A percentile compares a stretch with the other conserved stretches of the same genome.
These are phyloP conservation scores for Phytophthora megakarya DNA, from an alignment of 352 stramenopile genomes.

Conservation along the genomic window DNA sequence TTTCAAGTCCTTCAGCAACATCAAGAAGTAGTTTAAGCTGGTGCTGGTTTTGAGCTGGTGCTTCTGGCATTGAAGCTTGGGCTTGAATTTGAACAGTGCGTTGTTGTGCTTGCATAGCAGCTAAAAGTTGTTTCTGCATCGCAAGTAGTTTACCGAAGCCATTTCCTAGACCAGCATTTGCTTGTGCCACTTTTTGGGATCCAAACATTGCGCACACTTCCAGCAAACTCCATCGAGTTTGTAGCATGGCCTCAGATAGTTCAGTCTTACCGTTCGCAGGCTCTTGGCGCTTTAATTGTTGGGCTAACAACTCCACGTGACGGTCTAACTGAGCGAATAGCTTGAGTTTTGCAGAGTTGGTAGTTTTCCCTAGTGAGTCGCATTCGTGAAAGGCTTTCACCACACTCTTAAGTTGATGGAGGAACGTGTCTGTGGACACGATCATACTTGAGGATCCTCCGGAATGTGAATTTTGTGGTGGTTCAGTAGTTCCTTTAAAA, in stretches of 20 bases:
- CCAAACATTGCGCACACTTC: conserved; percentile 60
- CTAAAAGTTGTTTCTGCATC: conserved; percentile 60
- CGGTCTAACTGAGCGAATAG: conserved; percentile 61
- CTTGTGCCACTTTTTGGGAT: conserved; percentile 36
- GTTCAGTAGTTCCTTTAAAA: neutral
- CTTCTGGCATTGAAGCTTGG: conserved; percentile 2
- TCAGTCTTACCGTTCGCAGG: conserved; percentile 14
- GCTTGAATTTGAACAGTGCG: conserved; percentile 16
- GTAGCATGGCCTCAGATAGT: conserved; percentile 38
- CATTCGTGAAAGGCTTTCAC: conserved; percentile 54
- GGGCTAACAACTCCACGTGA: conserved; percentile 52
- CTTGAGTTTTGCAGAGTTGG: conserved; percentile 24
- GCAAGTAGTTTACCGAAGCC: conserved; percentile 46
- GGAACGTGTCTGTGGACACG: conserved; percentile 46
- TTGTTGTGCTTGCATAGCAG: conserved; percentile 40
- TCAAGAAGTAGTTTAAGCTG: conserved; percentile 71
- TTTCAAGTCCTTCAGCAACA: conserved; percentile 66
- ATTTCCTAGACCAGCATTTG: conserved; percentile 40
- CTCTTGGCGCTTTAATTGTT: conserved; percentile 51
- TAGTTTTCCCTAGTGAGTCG: conserved; percentile 17
- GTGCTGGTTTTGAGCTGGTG: conserved; percentile 34
- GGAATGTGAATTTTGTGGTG: neutral
- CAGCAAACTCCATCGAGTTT: conserved; percentile 57
- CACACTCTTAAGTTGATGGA: conserved; percentile 57
- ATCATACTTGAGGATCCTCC: conserved; percentile 1